A percentile compares a stretch with the other conserved stretches of the same genome.
Conservation (phyloP, 768 basidiomycete species). For the Podaxis rugospora region DNA sequence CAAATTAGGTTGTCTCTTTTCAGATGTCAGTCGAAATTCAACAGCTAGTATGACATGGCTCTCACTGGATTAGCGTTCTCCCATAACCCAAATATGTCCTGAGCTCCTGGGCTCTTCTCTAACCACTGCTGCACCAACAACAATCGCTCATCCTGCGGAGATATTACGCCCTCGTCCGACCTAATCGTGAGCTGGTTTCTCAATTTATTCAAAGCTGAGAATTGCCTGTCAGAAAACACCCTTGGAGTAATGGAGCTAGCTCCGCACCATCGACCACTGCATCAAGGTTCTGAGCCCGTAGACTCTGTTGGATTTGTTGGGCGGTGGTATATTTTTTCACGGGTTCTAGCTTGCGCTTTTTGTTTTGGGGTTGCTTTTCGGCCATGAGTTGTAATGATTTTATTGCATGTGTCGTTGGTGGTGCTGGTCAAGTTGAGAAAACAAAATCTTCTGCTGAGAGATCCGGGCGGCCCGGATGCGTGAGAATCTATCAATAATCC, state of each 20-base stretch:
- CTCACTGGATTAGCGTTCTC: constrained; percentile 48
- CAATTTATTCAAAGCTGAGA: constrained; percentile 43
- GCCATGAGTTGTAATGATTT: background rate
- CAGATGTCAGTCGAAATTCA: background rate
- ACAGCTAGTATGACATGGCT: background rate
- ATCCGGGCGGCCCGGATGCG: background rate
- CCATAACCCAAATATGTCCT: constrained; percentile 64
- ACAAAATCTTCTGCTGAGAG: background rate
- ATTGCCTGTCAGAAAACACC: constrained; percentile 10
- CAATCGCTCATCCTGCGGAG: constrained; percentile 57
- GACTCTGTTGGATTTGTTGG: constrained; percentile 28
- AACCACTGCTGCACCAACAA: constrained; percentile 61
- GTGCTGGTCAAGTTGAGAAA: background rate
- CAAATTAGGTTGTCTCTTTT: background rate
- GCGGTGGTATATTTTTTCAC: constrained; percentile 20
- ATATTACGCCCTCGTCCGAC: constrained; percentile 39
- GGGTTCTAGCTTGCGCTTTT: constrained; percentile 5
- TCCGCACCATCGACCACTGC: constrained; percentile 26
- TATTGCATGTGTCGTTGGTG: background rate
- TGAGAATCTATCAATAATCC: background rate
- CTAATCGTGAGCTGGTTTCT: constrained; percentile 61
- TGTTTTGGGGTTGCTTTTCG: background rate
- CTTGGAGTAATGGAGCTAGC: background rate
- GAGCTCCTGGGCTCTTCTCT: constrained; percentile 47
- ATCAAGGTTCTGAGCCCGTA: constrained; percentile 29